Evolutionary conservation across 805 yeast genomes (phyloP), one percentile per base, ranked within the genome.

Genomic region (Saccharomycopsis fibuligera): DNA sequence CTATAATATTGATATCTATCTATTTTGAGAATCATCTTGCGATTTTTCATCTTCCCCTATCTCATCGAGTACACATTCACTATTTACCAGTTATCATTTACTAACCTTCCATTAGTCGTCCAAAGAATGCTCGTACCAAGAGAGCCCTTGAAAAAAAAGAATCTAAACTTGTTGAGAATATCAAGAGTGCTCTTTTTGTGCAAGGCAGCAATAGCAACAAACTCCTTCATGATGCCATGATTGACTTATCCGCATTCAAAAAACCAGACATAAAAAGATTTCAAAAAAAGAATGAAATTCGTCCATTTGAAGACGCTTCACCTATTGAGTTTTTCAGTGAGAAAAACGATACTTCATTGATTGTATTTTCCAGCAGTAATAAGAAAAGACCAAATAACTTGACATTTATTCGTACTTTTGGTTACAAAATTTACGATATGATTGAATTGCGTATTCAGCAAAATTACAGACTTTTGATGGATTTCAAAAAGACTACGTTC

Each of bases 41-140:
- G n/a, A n/a, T n/a, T n/a, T n/a, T n/a, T n/a, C n/a, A n/a, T n/a
- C n/a, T n/a, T n/a, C n/a, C n/a, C n/a, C n/a, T n/a, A n/a, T n/a
- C n/a, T n/a, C n/a, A n/a, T n/a, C n/a, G n/a, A n/a, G n/a, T n/a
- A n/a, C n/a, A n/a, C n/a, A n/a, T n/a, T n/a, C n/a, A n/a, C n/a
- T n/a, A n/a, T n/a, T n/a, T n/a, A n/a, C n/a, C n/a, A n/a, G n/a
- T n/a, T n/a, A 27, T 27, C 31, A 27, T 8, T 8, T 27, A 27
- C 31, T 27, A 27, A 27, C 31, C 31, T 27, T 27, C 12, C 12
- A 8, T 27, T 33, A 70, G 83, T 40, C 83, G 88, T 58, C 98
- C 99, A 33, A 90, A 89, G 70, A 93, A 83, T 62, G 96, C 96
- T 47, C 88, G 98, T 62, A 79, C 96, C 48, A 93, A 93, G 71